These are phyloP conservation scores for Podospora pseudopauciseta DNA, from an alignment of 495 filamentous ascomycete genomes.

Conservation along the genomic window DNA sequence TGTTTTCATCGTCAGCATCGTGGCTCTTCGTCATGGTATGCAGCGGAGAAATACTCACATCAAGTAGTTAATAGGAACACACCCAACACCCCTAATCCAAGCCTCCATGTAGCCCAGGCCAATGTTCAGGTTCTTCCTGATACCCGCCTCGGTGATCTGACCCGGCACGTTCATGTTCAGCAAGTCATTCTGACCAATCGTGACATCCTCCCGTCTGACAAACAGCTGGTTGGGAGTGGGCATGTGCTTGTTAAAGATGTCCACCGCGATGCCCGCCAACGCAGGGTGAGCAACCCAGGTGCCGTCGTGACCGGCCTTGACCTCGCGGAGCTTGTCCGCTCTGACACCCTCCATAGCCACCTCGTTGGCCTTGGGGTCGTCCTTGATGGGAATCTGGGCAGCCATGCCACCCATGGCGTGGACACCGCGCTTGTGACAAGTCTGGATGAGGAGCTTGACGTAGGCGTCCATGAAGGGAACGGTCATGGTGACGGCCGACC, in stretches of 20 bases:
- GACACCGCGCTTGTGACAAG: conserved; percentile 90
- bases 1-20: conserved; percentile 26
- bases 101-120: conserved; percentile 98
- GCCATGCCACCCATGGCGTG: conserved; percentile 99
- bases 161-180: conserved; percentile 98
- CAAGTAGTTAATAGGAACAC: conserved; percentile 97
- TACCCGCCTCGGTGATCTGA: conserved; percentile 88
- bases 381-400: conserved; percentile 97
- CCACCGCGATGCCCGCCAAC: conserved; percentile 79
- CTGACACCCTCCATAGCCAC: conserved; percentile 90
- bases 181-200: conserved; percentile 82
- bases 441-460: conserved; percentile 91
- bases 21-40: not conserved
- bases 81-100: conserved; percentile 92
- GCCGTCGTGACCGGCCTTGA: conserved; percentile 91
- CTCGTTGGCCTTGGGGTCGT: conserved; percentile 84
- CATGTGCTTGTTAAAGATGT: conserved; percentile 99
- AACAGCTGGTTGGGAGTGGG: conserved; percentile 97
- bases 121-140: conserved; percentile 97
- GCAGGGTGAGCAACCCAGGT: conserved; percentile 97
- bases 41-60: conserved; percentile 54
- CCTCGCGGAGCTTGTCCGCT: conserved; percentile 95
- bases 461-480: conserved; percentile 99
- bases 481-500: conserved; percentile 91
- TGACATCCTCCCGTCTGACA: conserved; percentile 82